Evolutionary conservation across 106 monocot species (phyloP), one percentile per base, ranked within the genome.

Genomic region (Platanthera zijinensis): DNA sequence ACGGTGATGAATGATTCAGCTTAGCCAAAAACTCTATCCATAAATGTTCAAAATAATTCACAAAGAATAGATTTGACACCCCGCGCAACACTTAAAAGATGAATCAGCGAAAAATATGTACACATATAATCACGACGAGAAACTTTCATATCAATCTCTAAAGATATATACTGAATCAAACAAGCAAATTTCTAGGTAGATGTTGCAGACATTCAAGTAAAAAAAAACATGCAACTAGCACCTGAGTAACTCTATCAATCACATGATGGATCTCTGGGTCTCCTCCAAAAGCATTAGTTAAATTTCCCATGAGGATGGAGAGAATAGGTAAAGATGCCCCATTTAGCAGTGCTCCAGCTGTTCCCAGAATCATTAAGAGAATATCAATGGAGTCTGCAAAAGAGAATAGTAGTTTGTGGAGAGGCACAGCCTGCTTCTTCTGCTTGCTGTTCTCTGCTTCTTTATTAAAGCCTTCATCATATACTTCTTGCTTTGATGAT

Each of bases 321-420:
- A 87, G 76, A 7, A 87, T 72, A 52, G 87, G 84, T 82, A 87
- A 3, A 7, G 84, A 10, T 12, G 74, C 22, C 8, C 87, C 87
- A 52, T 84, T 82, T 49, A 51, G 84, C 21, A 87, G 0, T 52
- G 84, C 78, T 69, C 82, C 87, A 8, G 82, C 11, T 2, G 84
- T 79, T 21, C 87, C 87, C 17, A 77, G 39, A n/a, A 84, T 32
- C 87, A 87, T 87, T 50, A 87, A 49, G 62, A 87, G 7, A 8
- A 84, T 32, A 52, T 87, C 87, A 8, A 48, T 59, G 8, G 87
- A 79, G 66, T 84, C 84, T 49, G 87, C 81, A 56, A 87, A 84
- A 1, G 79, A 18, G 82, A 84, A 87, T 6, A 84, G 74, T 76
- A 84, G 74, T 76, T 84, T 84, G 50, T 79, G 52, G 56, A 76